Conservation (phyloP, 805 yeast genomes). For the Saturnispora serradocipensis region DNA sequence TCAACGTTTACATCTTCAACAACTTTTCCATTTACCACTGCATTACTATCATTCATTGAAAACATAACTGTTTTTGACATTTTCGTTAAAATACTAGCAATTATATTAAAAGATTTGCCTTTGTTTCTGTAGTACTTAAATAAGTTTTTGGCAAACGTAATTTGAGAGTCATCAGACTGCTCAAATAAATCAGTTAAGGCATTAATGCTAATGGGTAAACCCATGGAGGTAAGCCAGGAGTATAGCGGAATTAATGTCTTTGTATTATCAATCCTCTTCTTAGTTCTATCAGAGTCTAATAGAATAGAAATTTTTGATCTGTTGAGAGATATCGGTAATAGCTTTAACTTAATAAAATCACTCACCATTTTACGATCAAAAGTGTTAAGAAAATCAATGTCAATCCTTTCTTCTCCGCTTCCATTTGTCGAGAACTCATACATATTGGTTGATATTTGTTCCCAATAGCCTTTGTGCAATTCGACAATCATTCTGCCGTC, state of each 20-base stretch:
- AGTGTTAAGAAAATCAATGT: constrained; percentile 22
- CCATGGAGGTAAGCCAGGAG: constrained; percentile 37
- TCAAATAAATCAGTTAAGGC: constrained; percentile 32
- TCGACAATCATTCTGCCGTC: constrained; percentile 22
- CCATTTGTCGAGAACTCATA: constrained; percentile 31
- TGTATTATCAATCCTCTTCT: constrained; percentile 30
- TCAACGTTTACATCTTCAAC: constrained; percentile 11
- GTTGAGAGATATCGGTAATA: constrained; percentile 29
- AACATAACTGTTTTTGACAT: constrained; percentile 14
- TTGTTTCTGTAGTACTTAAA: constrained; percentile 34
- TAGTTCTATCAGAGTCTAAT: constrained; percentile 30
- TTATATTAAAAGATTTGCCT: constrained; percentile 26
- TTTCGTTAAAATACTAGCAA: constrained; percentile 19
- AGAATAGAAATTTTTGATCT: constrained; percentile 36
- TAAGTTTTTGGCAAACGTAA: constrained; percentile 31
- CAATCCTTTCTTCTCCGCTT: constrained; percentile 28
- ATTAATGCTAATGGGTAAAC: constrained; percentile 36
- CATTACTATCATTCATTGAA: neutral
- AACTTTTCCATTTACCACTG: neutral
- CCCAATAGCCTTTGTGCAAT: constrained; percentile 40
- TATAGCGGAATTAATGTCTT: constrained; percentile 33
- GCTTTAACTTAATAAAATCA: constrained; percentile 26
- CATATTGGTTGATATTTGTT: constrained; percentile 37
- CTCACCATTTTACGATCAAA: constrained; percentile 28
- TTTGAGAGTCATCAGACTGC: constrained; percentile 30